Evolutionary conservation across 345 rosid species (phyloP).

Genomic region (Hirschfeldia incana): DNA sequence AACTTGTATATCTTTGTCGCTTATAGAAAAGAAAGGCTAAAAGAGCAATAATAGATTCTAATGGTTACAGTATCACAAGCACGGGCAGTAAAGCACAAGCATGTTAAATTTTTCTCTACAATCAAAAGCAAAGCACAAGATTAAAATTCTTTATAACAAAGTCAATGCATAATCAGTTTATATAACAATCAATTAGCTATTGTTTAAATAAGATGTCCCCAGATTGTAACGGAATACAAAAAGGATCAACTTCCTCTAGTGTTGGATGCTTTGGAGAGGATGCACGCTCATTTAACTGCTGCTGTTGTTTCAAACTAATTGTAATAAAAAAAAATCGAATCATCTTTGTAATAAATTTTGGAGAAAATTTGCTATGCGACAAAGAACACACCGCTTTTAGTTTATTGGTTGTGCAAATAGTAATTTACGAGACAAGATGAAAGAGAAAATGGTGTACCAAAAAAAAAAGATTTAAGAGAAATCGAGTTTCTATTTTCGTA

Average conservation of each 20-base stretch:
- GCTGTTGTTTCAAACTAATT: slow-evolving; percentile 94
- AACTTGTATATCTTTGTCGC: too few species aligned
- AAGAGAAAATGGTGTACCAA: too few species aligned
- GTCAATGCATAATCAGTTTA: not conserved
- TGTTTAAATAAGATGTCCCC: slow-evolving; percentile 30
- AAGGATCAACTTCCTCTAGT: slow-evolving; percentile 77
- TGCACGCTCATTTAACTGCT: slow-evolving; percentile 99
- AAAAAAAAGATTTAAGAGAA: not conserved
- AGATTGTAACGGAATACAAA: slow-evolving; percentile 85
- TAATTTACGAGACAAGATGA: not conserved
- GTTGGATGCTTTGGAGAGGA: slow-evolving; percentile 79
- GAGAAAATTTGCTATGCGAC: too few species aligned
- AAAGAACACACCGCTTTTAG: too few species aligned
- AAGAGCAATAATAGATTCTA: too few species aligned
- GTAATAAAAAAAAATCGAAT: too few species aligned
- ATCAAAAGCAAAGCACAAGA: not conserved
- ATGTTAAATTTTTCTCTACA: too few species aligned
- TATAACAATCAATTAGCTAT: not conserved
- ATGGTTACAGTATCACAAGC: too few species aligned
- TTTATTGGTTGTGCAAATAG: not conserved
- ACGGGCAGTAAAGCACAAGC: too few species aligned
- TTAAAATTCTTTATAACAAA: not conserved
- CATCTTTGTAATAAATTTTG: too few species aligned
- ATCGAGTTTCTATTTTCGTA: slow-evolving; percentile 4
- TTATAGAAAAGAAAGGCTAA: too few species aligned